These are phyloP conservation scores for Trichophyton mentagrophytes DNA, from an alignment of 2,329 filamentous ascomycete species.

Conservation along the genomic window DNA sequence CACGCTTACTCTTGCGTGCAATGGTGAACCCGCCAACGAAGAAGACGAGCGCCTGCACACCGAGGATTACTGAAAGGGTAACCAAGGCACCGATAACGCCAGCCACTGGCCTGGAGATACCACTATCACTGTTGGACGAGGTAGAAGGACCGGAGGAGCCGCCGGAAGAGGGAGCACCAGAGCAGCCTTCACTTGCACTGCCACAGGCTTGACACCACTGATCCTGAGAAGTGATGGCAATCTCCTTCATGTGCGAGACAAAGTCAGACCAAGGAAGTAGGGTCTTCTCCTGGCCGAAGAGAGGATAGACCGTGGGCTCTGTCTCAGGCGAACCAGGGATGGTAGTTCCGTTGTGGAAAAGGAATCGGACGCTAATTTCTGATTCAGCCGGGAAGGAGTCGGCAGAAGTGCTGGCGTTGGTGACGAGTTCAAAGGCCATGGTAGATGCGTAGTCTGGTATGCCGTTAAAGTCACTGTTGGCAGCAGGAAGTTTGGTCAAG, in stretches of 20 bases:
- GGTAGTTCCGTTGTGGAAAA: slow-evolving; percentile 51
- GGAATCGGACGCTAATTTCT: slow-evolving; percentile 47
- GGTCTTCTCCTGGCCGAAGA: slow-evolving; percentile 45
- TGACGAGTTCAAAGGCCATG: slow-evolving; percentile 65
- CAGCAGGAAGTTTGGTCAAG: slow-evolving; percentile 39
- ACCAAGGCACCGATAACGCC: slow-evolving; percentile 68
- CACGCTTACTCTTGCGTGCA: slow-evolving; percentile 37
- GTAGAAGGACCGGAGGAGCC: slow-evolving; percentile 19
- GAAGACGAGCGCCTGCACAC: slow-evolving; percentile 41
- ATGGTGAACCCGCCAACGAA: slow-evolving; percentile 46
- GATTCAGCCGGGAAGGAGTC: slow-evolving; percentile 32
- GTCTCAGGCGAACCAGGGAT: slow-evolving; percentile 22
- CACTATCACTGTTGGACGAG: slow-evolving; percentile 21
- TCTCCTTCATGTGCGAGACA: slow-evolving; percentile 46
- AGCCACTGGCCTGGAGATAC: slow-evolving; percentile 57
- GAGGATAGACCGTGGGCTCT: slow-evolving; percentile 43
- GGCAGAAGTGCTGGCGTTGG: slow-evolving; percentile 29
- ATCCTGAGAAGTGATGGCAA: slow-evolving; percentile 51
- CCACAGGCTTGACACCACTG: slow-evolving; percentile 68
- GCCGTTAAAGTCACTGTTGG: slow-evolving; percentile 54
- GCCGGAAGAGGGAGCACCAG: slow-evolving; percentile 36
- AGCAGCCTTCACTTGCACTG: slow-evolving; percentile 51
- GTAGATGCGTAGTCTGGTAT: slow-evolving; percentile 73
- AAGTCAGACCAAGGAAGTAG: slow-evolving; percentile 59
- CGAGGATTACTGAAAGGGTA: slow-evolving; percentile 51